These are phyloP conservation scores for Arthroderma sp. DNA, from an alignment of 2,329 filamentous ascomycete genomes.

Conservation along the genomic window DNA sequence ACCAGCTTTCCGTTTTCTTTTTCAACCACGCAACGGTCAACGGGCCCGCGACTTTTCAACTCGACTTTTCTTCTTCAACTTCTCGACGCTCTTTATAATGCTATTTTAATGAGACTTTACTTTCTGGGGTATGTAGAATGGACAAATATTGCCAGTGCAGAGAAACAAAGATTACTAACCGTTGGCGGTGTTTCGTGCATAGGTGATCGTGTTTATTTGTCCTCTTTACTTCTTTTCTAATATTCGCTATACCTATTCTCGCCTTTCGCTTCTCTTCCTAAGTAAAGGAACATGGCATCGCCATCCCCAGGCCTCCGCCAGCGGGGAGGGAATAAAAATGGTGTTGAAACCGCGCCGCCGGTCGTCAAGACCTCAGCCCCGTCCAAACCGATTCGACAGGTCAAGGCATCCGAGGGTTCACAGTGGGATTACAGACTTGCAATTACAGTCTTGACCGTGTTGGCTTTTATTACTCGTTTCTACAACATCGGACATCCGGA, in stretches of 20 bases:
- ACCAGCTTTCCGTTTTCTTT: no score
- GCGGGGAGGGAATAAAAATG: constrained; percentile 29
- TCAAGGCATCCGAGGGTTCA: constrained; percentile 18
- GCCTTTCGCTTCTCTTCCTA: not conserved
- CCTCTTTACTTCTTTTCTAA: not conserved
- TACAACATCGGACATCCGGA: constrained; percentile 92
- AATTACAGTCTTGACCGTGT: constrained; percentile 59
- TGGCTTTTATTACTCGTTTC: constrained; percentile 87
- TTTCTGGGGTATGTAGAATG: not conserved
- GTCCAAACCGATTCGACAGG: constrained; percentile 9
- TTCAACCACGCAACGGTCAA: no score
- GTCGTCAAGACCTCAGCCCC: constrained; percentile 7
- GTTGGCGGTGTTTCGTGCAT: no score
- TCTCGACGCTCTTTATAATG: constrained; percentile 14
- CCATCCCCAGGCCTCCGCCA: constrained; percentile 26
- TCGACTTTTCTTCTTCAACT: constrained; percentile 1
- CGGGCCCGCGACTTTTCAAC: not conserved
- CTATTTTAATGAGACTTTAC: constrained; percentile 5
- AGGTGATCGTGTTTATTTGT: not conserved
- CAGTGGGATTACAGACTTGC: constrained; percentile 78
- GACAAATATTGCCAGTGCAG: no score
- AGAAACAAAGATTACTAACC: no score
- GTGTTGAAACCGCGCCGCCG: constrained; percentile 13
- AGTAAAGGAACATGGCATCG: constrained; percentile 1
- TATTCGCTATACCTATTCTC: not conserved